Evolutionary conservation across 805 yeast genomes (phyloP).

Genomic region (Saccharomyces mikatae): DNA sequence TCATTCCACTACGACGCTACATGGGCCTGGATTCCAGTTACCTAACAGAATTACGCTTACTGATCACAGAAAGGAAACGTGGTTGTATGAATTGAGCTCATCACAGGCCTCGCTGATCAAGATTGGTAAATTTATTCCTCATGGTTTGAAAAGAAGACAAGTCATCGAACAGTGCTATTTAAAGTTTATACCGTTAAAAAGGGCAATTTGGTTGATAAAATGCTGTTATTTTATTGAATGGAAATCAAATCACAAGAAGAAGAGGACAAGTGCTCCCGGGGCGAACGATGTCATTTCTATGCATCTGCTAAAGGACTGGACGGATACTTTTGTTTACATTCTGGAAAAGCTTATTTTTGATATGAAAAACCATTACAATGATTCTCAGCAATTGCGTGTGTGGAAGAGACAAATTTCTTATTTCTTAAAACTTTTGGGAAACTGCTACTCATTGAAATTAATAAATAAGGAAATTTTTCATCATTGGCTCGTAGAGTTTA

Average conservation of each 20-base stretch:
- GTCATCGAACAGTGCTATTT: constrained; percentile 65
- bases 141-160: constrained; percentile 70
- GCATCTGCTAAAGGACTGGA: constrained; percentile 82
- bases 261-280: constrained; percentile 1
- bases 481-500: constrained; percentile 51
- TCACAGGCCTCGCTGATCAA: constrained; percentile 55
- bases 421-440: constrained; percentile 48
- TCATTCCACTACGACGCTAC: constrained; percentile 13
- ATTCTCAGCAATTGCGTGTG: constrained; percentile 18
- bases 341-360: constrained; percentile 30
- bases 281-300: constrained; percentile 33
- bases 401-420: constrained; percentile 51
- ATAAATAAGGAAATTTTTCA: constrained; percentile 56
- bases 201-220: constrained; percentile 87
- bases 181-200: constrained; percentile 60
- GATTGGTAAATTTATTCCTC: constrained; percentile 77
- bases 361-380: constrained; percentile 25
- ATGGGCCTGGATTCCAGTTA: constrained; percentile 27
- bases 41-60: constrained; percentile 71
- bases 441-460: constrained; percentile 61
- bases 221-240: constrained; percentile 77
- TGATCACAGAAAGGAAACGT: constrained; percentile 72
- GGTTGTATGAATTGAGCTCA: constrained; percentile 77
- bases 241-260: constrained; percentile 12
- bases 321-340: constrained; percentile 65